Percentiles rank a stretch among this genome's conserved stretches.
phyloP scores from a whole-genome alignment of 306 rosid species.

The Spatholobus suberectus region DNA sequence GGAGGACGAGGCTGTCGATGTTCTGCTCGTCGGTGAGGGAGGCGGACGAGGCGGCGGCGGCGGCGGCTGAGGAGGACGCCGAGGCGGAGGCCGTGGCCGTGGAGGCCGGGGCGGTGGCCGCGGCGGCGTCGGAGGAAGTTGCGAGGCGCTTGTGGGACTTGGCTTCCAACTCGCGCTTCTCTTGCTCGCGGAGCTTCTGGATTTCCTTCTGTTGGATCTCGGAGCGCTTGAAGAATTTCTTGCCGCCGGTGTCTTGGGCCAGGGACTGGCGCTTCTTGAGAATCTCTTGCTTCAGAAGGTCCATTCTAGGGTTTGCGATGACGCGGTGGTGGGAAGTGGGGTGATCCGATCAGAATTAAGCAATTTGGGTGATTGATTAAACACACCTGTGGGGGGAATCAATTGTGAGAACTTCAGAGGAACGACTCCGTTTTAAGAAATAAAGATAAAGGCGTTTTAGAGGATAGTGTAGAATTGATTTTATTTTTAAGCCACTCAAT shows the following conservation, averaged over 20 bases:
- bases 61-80: constrained; percentile 26
- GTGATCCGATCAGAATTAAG: neutral
- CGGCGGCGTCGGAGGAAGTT: constrained; percentile 43
- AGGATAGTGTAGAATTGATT: too few relatives aligned
- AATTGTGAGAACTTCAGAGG: too few relatives aligned
- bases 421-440: too few relatives aligned
- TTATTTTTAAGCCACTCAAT: too few relatives aligned
- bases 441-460: too few relatives aligned
- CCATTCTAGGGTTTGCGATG: constrained; percentile 64
- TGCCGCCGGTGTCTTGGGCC: constrained; percentile 81
- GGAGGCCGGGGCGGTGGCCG: constrained; percentile 46
- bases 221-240: constrained; percentile 85
- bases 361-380: too few relatives aligned
- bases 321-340: neutral
- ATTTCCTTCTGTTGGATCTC: constrained; percentile 86
- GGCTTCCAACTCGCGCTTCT: constrained; percentile 88
- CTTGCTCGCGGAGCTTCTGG: constrained; percentile 91
- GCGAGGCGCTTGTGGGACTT: constrained; percentile 68
- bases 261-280: constrained; percentile 81
- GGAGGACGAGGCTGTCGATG: constrained; percentile 85
- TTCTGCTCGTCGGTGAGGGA: constrained; percentile 73
- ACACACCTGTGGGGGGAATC: too few relatives aligned
- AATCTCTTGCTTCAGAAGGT: constrained; percentile 82
- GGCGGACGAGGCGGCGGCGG: constrained; percentile 49
- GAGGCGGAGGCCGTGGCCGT: constrained; percentile 43